Evolutionary conservation across 495 filamentous ascomycete genomes (phyloP), one percentile per base, ranked within the genome.

Genomic region (Xylona heveae): DNA sequence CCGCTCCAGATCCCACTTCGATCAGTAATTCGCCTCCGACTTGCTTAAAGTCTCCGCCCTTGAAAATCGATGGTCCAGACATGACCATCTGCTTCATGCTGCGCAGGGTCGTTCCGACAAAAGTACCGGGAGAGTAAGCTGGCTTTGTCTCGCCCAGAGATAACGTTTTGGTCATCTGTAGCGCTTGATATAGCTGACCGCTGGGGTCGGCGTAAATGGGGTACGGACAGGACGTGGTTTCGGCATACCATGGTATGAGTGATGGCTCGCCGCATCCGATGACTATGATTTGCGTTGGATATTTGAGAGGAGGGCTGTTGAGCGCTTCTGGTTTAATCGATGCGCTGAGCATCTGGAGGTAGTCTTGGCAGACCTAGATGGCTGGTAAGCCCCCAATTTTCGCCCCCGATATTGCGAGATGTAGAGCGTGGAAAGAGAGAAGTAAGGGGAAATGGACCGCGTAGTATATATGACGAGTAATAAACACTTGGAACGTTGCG

Each of bases 21-120:
- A 82, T 84, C 25, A 91, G 36, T 42, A 90, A 83, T 50, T 92
- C 83, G 0, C 80, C 83, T 2, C 83, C 83, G 14, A 79, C 68
- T 51, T 85, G 75, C 31, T 61, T 56, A 30, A 57, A 52, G 42
- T 78, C 68, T 0, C 82, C 80, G 2, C 64, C 70, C 38, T 74
- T 71, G n/a, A n/a, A n/a, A n/a, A n/a, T n/a, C n/a, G n/a, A n/a
- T n/a, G n/a, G n/a, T n/a, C n/a, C n/a, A n/a, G n/a, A n/a, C n/a
- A 66, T 47, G 7, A 58, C 64, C 19, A 70, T 51, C 26, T 66
- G 61, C 10, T 41, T 46, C 4, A 42, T 68, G 47, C 45, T 59
- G 62, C 38, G 40, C 8, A 85, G 31, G 0, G 50, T 59, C 45
- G 75, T 70, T 4, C 64, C 41, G 17, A 83, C 50, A 9, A 7